Conservation (phyloP, 2,329 filamentous ascomycete species). For the Epichloe aotearoae region DNA sequence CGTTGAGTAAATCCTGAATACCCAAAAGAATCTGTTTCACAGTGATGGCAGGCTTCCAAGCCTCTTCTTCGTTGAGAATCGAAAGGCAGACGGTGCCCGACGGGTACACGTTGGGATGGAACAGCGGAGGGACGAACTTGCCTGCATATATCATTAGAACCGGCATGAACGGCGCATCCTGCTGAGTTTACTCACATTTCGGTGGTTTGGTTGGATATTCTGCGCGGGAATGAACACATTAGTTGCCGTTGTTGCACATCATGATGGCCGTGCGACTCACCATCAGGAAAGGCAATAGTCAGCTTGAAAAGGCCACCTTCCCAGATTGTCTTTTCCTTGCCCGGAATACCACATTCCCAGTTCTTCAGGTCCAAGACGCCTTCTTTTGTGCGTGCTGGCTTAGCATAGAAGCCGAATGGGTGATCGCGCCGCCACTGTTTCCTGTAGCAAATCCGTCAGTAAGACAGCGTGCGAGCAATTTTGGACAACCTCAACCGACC, state of each 20-base stretch:
- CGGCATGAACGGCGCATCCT: background rate
- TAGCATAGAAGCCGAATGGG: constrained; percentile 93
- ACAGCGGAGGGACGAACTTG: constrained; percentile 92
- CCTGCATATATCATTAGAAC: constrained; percentile 35
- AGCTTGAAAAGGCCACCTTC: constrained; percentile 96
- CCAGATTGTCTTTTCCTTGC: constrained; percentile 95
- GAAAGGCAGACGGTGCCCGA: constrained; percentile 95
- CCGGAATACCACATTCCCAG: constrained; percentile 94
- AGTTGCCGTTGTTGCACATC: background rate
- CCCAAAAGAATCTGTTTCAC: constrained; percentile 95
- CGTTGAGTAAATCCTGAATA: constrained; percentile 89
- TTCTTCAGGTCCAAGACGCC: constrained; percentile 83
- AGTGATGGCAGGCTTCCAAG: constrained; percentile 96
- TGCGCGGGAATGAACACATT: constrained; percentile 20
- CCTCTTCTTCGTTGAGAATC: constrained; percentile 96
- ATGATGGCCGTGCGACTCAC: constrained; percentile 35
- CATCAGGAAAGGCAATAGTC: constrained; percentile 83
- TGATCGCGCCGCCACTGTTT: constrained; percentile 97
- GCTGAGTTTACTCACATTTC: constrained; percentile 62
- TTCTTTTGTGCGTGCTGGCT: constrained; percentile 64
- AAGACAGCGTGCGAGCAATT: background rate
- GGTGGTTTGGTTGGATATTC: constrained; percentile 98
- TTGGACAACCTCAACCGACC: constrained; percentile 39
- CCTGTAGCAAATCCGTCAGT: constrained; percentile 31
- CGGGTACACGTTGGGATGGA: constrained; percentile 97